These are phyloP conservation scores for Globisporangium irregulare DNA, from an alignment of 352 stramenopile genomes.

Conservation along the genomic window DNA sequence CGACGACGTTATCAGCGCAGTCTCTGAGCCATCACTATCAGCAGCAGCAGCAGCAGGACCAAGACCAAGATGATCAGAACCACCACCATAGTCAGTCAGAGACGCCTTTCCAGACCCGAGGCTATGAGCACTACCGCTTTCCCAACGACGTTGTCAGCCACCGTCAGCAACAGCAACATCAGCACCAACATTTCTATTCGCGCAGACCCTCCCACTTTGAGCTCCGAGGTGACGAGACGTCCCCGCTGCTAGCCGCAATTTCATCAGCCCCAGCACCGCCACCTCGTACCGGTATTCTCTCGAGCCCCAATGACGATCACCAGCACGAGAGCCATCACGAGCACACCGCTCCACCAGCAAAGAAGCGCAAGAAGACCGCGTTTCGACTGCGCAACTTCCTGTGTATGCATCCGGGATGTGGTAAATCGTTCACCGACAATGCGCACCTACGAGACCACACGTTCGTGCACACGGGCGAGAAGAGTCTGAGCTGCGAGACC, in stretches of 20 bases:
- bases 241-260: background rate
- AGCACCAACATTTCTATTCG: background rate
- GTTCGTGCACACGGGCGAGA: constrained; percentile 71
- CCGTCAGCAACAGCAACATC: background rate
- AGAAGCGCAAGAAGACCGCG: constrained; percentile 42
- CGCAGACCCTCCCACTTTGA: constrained; percentile 9
- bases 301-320: background rate
- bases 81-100: background rate
- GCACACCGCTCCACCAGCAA: constrained; percentile 3
- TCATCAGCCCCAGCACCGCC: background rate
- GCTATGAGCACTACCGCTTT: constrained; percentile 6
- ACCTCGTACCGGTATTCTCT: background rate
- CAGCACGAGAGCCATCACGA: constrained; percentile 1
- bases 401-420: constrained; percentile 61
- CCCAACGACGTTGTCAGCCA: background rate
- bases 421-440: constrained; percentile 71
- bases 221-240: constrained; percentile 3
- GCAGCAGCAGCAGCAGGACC: background rate
- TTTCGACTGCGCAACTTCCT: constrained; percentile 68
- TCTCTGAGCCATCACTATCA: background rate
- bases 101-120: background rate
- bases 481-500: constrained; percentile 43
- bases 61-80: background rate
- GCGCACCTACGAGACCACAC: constrained; percentile 66
- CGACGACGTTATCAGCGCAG: background rate